Evolutionary conservation across 306 rosid species (phyloP).

Genomic region (barrel medic (Medicago truncatula)): MtrunA17r5.0-ANR NC_053047.1:32224001-32224500

Average conservation of each 20-base stretch:
- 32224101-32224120: too few relatives aligned
- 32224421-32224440: constrained; percentile 52
- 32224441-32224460: constrained; percentile 55
- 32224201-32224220: neutral
- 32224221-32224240: constrained; percentile 13
- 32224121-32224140: neutral
- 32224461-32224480: constrained; percentile 47
- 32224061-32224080: too few relatives aligned
- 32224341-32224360: constrained; percentile 46
- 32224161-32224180: neutral
- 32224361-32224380: constrained; percentile 53
- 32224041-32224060: too few relatives aligned
- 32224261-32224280: constrained; percentile 34
- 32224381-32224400: constrained; percentile 39
- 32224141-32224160: neutral
- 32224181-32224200: constrained; percentile 11
- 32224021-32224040: too few relatives aligned
- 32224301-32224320: constrained; percentile 43
- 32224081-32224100: too few relatives aligned
- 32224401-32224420: constrained; percentile 35
- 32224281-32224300: constrained; percentile 33
- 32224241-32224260: constrained; percentile 57
- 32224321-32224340: constrained; percentile 52
- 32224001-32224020: too few relatives aligned
- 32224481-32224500: constrained; percentile 49